Conservation (phyloP, 2,329 filamentous ascomycete species). For the Calonectria henricotiae region DNA sequence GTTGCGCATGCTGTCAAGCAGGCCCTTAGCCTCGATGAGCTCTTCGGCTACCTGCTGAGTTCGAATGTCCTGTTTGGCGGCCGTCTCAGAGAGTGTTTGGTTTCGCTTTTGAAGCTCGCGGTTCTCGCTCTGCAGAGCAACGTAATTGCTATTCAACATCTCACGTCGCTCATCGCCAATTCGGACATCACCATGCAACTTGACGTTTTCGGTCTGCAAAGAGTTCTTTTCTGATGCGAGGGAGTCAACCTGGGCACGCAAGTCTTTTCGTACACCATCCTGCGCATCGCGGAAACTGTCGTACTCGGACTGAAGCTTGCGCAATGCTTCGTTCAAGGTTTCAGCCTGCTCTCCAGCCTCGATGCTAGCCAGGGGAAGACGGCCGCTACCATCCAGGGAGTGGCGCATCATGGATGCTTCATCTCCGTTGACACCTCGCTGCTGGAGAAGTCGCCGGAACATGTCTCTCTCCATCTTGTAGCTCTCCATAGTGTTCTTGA, state of each 20-base stretch:
- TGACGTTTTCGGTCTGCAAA: slow-evolving; percentile 87
- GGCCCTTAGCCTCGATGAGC: slow-evolving; percentile 86
- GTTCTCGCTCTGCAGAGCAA: slow-evolving; percentile 88
- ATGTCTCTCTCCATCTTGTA: slow-evolving; percentile 97
- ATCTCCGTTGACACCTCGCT: slow-evolving; percentile 75
- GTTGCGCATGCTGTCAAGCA: slow-evolving; percentile 89
- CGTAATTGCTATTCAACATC: slow-evolving; percentile 91
- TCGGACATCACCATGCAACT: slow-evolving; percentile 84
- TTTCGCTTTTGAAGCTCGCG: slow-evolving; percentile 88
- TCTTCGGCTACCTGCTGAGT: slow-evolving; percentile 96
- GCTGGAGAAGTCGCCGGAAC: slow-evolving; percentile 94
- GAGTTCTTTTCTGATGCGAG: slow-evolving; percentile 87
- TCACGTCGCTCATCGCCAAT: slow-evolving; percentile 89
- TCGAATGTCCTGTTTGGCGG: slow-evolving; percentile 90
- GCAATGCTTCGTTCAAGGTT: slow-evolving; percentile 81
- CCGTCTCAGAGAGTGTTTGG: slow-evolving; percentile 82
- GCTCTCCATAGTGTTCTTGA: slow-evolving; percentile 89
- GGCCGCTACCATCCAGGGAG: slow-evolving; percentile 74
- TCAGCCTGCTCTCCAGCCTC: slow-evolving; percentile 72
- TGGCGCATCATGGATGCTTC: slow-evolving; percentile 80
- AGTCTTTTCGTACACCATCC: slow-evolving; percentile 82
- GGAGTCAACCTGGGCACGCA: slow-evolving; percentile 88
- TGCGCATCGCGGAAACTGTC: slow-evolving; percentile 92
- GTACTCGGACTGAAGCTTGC: slow-evolving; percentile 91
- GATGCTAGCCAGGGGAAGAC: slow-evolving; percentile 72